A percentile compares a stretch with the other conserved stretches of the same genome.
Conservation (phyloP, 2,329 filamentous ascomycete genomes). For the Ploettnerulaceae sp. region DNA sequence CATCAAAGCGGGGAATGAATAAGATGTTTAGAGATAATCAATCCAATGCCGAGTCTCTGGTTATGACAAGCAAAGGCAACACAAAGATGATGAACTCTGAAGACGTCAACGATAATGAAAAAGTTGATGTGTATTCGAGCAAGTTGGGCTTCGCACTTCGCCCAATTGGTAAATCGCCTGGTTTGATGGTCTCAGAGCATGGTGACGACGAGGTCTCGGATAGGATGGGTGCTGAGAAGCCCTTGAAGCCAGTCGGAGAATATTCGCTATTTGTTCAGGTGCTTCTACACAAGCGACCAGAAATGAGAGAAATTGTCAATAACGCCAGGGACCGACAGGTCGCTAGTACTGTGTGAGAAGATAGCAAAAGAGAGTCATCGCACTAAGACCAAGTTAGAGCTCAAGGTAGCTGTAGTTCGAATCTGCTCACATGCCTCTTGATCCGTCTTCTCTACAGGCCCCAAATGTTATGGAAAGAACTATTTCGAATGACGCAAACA, state of each 20-base stretch:
- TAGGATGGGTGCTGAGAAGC: slow-evolving; percentile 5
- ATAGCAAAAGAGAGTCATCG: slow-evolving; percentile 9
- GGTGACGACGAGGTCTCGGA: neutral
- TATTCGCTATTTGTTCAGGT: slow-evolving; percentile 21
- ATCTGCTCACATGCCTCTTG: neutral
- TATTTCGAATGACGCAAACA: too few species aligned
- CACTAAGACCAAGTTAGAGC: slow-evolving; percentile 5
- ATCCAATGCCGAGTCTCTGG: neutral
- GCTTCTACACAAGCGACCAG: slow-evolving; percentile 15
- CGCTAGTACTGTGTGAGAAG: slow-evolving; percentile 24
- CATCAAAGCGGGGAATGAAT: neutral
- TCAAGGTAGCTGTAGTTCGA: too few species aligned
- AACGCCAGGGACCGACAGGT: slow-evolving; percentile 15
- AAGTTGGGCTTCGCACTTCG: neutral
- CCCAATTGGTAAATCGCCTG: neutral
- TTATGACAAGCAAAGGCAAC: neutral
- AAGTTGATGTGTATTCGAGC: neutral
- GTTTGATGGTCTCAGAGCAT: neutral
- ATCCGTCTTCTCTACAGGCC: too few species aligned
- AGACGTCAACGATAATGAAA: neutral
- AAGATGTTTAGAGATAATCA: neutral
- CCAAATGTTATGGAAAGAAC: too few species aligned
- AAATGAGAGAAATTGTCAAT: slow-evolving; percentile 25
- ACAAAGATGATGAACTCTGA: neutral
- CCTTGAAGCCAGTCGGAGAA: slow-evolving; percentile 9